Evolutionary conservation across 2,329 filamentous ascomycete genomes (phyloP).

Genomic region (Domatiomyces catenatus): DNA sequence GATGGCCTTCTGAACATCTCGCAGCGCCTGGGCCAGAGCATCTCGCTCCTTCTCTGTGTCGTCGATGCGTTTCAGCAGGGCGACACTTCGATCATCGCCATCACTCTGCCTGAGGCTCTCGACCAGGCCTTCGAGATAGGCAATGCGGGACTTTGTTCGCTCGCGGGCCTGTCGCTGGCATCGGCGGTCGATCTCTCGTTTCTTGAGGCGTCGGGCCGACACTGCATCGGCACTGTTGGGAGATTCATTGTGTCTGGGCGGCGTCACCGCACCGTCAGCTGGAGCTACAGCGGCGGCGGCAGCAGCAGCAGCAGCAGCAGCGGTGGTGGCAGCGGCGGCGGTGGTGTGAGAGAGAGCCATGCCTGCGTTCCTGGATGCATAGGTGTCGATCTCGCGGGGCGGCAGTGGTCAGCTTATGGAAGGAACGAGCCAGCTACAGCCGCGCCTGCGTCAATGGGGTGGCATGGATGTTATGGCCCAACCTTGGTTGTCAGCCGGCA

Average conservation of each 20-base stretch:
- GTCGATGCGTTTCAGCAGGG: constrained; percentile 13
- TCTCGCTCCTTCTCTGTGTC: constrained; percentile 15
- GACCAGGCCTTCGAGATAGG: constrained; percentile 16
- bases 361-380: not conserved
- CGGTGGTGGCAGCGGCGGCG: not conserved
- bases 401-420: not conserved
- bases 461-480: not conserved
- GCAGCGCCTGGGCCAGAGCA: constrained; percentile 12
- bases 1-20: constrained; percentile 16
- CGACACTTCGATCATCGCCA: constrained; percentile 12
- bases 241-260: not conserved
- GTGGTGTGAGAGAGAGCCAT: not conserved
- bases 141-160: constrained; percentile 16
- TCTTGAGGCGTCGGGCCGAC: constrained; percentile 15
- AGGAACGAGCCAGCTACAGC: too few relatives aligned
- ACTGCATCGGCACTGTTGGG: not conserved
- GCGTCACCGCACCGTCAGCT: too few relatives aligned
- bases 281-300: too few relatives aligned
- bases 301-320: too few relatives aligned
- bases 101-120: constrained; percentile 14
- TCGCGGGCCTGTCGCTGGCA: constrained; percentile 17
- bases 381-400: not conserved
- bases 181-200: constrained; percentile 16
- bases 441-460: not conserved
- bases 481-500: too few relatives aligned